Evolutionary conservation across 1,284 basidiomycete species (phyloP).

Genomic region (Ustanciosporium gigantosporum): DNA sequence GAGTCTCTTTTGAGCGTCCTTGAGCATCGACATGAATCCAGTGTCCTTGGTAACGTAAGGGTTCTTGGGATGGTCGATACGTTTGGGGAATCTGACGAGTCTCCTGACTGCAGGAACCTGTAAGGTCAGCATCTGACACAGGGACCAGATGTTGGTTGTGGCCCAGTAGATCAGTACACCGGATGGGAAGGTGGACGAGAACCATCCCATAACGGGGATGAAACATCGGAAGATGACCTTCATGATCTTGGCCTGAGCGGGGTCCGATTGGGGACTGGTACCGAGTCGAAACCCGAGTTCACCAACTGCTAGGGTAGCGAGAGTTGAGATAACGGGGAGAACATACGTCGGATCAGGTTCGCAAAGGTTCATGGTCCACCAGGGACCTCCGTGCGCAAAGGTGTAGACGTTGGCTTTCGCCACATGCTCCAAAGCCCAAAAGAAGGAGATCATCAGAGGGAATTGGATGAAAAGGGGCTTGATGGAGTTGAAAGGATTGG

Average conservation of each 20-base stretch:
- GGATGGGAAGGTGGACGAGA: slow-evolving; percentile 67
- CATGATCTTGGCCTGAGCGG: slow-evolving; percentile 67
- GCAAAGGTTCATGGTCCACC: slow-evolving; percentile 78
- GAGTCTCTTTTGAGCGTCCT: neutral
- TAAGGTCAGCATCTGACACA: slow-evolving; percentile 63
- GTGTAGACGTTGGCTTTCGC: slow-evolving; percentile 73
- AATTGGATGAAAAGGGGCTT: slow-evolving; percentile 72
- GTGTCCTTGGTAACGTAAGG: slow-evolving; percentile 25
- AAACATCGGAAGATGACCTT: slow-evolving; percentile 74
- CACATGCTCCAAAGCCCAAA: slow-evolving; percentile 78
- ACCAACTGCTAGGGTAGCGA: slow-evolving; percentile 71
- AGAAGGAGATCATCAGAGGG: slow-evolving; percentile 79
- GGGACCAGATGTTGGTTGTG: slow-evolving; percentile 65
- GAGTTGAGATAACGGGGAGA: slow-evolving; percentile 72
- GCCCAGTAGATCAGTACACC: slow-evolving; percentile 71
- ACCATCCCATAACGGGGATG: slow-evolving; percentile 68
- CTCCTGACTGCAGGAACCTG: slow-evolving; percentile 37
- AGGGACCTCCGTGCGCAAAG: slow-evolving; percentile 76
- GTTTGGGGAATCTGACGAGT: slow-evolving; percentile 36
- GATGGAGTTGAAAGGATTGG: slow-evolving; percentile 69
- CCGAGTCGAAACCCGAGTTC: slow-evolving; percentile 71
- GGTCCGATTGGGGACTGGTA: slow-evolving; percentile 20
- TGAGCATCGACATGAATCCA: slow-evolving; percentile 33
- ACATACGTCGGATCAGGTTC: slow-evolving; percentile 76
- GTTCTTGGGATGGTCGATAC: slow-evolving; percentile 35